Evolutionary conservation across 176 grass and related monocot species (phyloP).

Genomic region (Guadua angustifolia): DNA sequence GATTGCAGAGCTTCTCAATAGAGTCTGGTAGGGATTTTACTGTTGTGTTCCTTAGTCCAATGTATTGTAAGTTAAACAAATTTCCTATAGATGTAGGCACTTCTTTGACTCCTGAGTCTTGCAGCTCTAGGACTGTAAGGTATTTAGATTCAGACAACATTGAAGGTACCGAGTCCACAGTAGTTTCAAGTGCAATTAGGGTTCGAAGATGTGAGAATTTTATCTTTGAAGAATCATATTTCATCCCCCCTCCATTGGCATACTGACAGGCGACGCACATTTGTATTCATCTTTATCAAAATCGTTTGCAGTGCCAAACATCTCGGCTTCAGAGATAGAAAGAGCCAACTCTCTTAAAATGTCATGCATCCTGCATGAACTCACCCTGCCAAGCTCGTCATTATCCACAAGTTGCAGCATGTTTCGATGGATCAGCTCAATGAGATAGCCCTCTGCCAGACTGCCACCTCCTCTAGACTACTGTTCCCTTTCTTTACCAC

Average conservation of each 20-base stretch:
- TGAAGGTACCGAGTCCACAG: background rate
- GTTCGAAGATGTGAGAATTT: background rate
- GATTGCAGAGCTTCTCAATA: background rate
- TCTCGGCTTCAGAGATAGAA: conserved; percentile 19
- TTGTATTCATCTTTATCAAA: background rate
- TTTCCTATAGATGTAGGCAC: background rate
- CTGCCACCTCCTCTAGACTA: conserved; percentile 37
- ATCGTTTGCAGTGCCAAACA: conserved; percentile 15
- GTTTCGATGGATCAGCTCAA: conserved; percentile 34
- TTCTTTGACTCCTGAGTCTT: background rate
- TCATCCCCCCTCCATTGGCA: background rate
- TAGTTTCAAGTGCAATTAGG: background rate
- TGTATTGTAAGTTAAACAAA: conserved; percentile 21
- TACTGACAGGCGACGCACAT: background rate
- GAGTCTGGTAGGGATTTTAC: background rate
- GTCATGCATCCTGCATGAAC: conserved; percentile 20
- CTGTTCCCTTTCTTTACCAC: background rate
- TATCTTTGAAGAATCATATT: background rate
- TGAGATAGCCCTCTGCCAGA: conserved; percentile 38
- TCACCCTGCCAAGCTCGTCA: conserved; percentile 22
- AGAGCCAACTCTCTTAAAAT: conserved; percentile 34
- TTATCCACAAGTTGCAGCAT: conserved; percentile 35
- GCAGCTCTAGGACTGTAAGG: background rate
- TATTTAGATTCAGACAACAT: background rate
- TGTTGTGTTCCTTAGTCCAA: background rate